Evolutionary conservation across 768 basidiomycete species (phyloP).

Genomic region (Suillus americanus): DNA sequence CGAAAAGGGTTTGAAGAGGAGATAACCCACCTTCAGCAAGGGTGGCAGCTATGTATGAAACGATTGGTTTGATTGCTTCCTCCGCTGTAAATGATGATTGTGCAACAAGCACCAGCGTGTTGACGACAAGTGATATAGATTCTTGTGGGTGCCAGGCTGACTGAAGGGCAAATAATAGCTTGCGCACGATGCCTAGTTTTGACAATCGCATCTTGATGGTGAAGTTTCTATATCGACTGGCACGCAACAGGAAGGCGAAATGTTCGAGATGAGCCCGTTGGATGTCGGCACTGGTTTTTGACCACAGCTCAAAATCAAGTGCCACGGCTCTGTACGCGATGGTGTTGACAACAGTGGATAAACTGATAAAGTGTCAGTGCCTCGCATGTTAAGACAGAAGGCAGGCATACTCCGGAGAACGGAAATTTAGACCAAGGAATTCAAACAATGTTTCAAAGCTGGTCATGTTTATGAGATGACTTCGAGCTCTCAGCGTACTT

Average conservation of each 20-base stretch:
- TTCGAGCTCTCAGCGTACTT: slow-evolving; percentile 69
- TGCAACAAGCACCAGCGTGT: slow-evolving; percentile 60
- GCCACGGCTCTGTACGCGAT: slow-evolving; percentile 82
- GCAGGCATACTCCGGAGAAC: slow-evolving; percentile 67
- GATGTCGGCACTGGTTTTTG: slow-evolving; percentile 66
- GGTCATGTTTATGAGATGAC: slow-evolving; percentile 72
- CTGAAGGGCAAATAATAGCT: slow-evolving; percentile 79
- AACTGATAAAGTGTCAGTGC: slow-evolving; percentile 38
- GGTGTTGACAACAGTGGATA: slow-evolving; percentile 80
- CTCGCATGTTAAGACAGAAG: not conserved
- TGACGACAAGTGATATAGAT: slow-evolving; percentile 45
- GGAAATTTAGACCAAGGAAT: slow-evolving; percentile 84
- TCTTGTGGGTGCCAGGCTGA: slow-evolving; percentile 72
- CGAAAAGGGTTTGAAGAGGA: not conserved
- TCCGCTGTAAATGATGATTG: slow-evolving; percentile 70
- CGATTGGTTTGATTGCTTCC: slow-evolving; percentile 79
- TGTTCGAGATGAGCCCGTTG: slow-evolving; percentile 80
- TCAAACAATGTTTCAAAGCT: slow-evolving; percentile 83
- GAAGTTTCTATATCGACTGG: slow-evolving; percentile 74
- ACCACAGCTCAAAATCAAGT: slow-evolving; percentile 91
- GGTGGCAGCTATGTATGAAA: slow-evolving; percentile 84
- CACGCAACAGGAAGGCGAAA: slow-evolving; percentile 69
- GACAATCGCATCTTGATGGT: slow-evolving; percentile 73
- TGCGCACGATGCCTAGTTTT: slow-evolving; percentile 71
- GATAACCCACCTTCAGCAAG: slow-evolving; percentile 58